These are phyloP conservation scores for Nigrospora osmanthi DNA, from an alignment of 2,329 filamentous ascomycete species.

Conservation along the genomic window DNA sequence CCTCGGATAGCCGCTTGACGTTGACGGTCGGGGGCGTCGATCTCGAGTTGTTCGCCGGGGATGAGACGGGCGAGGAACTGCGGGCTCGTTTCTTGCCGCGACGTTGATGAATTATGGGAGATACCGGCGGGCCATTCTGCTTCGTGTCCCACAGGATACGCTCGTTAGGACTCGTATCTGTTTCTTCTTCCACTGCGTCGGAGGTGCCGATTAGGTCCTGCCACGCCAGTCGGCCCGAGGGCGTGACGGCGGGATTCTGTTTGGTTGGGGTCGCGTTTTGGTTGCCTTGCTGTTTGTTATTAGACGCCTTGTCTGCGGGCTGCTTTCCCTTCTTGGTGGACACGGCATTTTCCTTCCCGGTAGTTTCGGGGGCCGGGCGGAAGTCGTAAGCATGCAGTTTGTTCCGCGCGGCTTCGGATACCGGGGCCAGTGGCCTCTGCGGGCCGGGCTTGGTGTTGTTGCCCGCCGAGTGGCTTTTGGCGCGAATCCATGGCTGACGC, in stretches of 20 bases:
- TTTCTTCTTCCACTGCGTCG: constrained; percentile 33
- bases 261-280: constrained; percentile 6
- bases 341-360: constrained; percentile 9
- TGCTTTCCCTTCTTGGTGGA: background rate
- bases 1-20: constrained; percentile 47
- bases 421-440: constrained; percentile 32
- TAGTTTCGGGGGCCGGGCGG: constrained; percentile 23
- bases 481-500: constrained; percentile 42
- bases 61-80: constrained; percentile 67
- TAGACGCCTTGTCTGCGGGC: constrained; percentile 1
- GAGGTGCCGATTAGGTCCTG: constrained; percentile 47
- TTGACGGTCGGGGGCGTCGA: constrained; percentile 41
- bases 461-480: constrained; percentile 40
- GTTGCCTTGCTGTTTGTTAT: constrained; percentile 1
- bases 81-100: constrained; percentile 58
- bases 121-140: constrained; percentile 31
- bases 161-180: constrained; percentile 50
- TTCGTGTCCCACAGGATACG: constrained; percentile 53
- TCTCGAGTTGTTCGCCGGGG: constrained; percentile 44
- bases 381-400: constrained; percentile 54
- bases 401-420: constrained; percentile 51
- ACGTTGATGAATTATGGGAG: constrained; percentile 40
- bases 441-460: constrained; percentile 11
- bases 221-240: constrained; percentile 46
- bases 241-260: constrained; percentile 16